Conservation (phyloP, 805 yeast genomes). For the Candida morakotiae region DNA sequence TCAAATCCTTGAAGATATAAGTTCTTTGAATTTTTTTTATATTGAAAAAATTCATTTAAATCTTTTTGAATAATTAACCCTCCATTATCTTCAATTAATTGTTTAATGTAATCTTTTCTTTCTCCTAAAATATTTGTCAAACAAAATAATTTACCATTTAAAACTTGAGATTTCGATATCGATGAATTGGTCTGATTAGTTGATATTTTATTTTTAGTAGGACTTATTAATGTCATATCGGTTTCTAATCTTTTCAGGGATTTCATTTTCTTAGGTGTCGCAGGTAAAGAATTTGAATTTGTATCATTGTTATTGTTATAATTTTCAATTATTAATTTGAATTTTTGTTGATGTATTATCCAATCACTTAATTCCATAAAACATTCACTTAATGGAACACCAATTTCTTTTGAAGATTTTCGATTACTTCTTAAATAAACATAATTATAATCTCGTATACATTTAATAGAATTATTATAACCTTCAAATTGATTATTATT, state of each 20-base stretch:
- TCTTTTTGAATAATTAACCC: slow-evolving; percentile 35
- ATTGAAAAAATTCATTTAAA: slow-evolving; percentile 19
- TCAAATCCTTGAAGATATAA: slow-evolving; percentile 9
- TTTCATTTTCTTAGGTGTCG: slow-evolving; percentile 1
- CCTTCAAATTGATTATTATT: slow-evolving; percentile 9
- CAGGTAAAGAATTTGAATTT: slow-evolving; percentile 3
- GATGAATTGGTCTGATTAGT: neutral
- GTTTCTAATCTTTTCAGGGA: neutral
- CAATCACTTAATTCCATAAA: slow-evolving; percentile 39
- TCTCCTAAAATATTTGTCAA: slow-evolving; percentile 33
- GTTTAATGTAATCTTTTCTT: slow-evolving; percentile 28
- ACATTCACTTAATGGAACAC: slow-evolving; percentile 26
- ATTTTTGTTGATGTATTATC: slow-evolving; percentile 34
- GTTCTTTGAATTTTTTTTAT: neutral
- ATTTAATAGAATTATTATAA: slow-evolving; percentile 30
- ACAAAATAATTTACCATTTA: slow-evolving; percentile 27
- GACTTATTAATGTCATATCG: slow-evolving; percentile 3
- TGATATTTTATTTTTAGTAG: slow-evolving; percentile 2
- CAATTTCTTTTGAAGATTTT: slow-evolving; percentile 11
- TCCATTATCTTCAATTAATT: slow-evolving; percentile 39
- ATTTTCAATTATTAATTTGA: slow-evolving; percentile 17
- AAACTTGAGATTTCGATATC: too few relatives aligned
- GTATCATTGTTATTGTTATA: too few relatives aligned
- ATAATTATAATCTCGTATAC: slow-evolving; percentile 60
- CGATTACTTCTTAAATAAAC: slow-evolving; percentile 27